Percentiles rank a stretch among this genome's conserved stretches.
Evolutionary conservation across 2,329 filamentous ascomycete species (phyloP).

Genomic region (Fusarium redolens): DNA sequence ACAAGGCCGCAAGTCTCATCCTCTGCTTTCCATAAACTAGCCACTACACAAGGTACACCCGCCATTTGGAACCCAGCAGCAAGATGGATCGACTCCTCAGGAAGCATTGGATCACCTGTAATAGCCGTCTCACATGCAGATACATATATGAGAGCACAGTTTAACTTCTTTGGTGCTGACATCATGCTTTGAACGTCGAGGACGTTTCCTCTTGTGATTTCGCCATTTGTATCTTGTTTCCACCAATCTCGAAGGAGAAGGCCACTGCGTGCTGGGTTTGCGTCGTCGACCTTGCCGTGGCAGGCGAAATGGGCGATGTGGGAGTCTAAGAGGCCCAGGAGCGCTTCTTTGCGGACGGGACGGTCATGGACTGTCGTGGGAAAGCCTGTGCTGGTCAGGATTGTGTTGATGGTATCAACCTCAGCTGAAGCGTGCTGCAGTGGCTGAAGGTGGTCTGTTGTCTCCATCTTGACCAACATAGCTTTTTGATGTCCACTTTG

Average conservation of each 20-base stretch:
- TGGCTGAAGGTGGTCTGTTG: not conserved
- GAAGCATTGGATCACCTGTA: not conserved
- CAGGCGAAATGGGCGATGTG: not conserved
- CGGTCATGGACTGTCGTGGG: not conserved
- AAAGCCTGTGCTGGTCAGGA: not conserved
- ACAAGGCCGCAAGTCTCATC: not conserved
- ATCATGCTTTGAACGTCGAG: constrained; percentile 1
- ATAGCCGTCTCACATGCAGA: not conserved
- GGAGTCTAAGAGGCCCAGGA: not conserved
- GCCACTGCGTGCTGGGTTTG: not conserved
- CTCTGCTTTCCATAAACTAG: not conserved
- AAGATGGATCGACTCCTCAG: not conserved
- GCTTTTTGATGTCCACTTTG: accelerated
- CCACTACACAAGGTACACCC: not conserved
- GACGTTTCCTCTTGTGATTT: not conserved
- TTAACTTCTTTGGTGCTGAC: not conserved
- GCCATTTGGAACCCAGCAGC: not conserved
- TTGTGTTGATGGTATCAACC: not conserved
- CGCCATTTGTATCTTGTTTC: not conserved
- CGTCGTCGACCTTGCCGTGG: not conserved
- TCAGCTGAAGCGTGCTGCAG: not conserved
- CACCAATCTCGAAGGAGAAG: not conserved
- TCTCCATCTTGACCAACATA: not conserved
- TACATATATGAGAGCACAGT: not conserved
- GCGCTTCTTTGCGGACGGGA: not conserved